Evolutionary conservation across 306 rosid species (phyloP).

Genomic region (Quercus engelmannii): DNA sequence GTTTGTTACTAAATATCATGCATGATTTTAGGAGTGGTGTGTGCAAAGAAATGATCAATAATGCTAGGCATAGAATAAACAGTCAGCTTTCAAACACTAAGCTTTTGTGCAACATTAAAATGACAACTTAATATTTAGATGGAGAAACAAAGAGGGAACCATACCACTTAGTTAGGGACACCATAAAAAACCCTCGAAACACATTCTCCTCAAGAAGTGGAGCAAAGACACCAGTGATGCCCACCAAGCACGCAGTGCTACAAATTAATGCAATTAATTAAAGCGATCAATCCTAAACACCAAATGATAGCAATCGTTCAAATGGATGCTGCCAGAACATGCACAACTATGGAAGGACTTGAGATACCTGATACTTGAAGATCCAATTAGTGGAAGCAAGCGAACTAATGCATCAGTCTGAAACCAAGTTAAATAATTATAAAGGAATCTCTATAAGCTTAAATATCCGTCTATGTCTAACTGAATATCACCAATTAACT

Average conservation of each 20-base stretch:
- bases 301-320: not conserved
- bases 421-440: conserved; percentile 35
- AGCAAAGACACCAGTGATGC: conserved; percentile 86
- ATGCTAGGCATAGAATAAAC: not conserved
- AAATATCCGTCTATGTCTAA: not conserved
- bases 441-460: conserved; percentile 12
- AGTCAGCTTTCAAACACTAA: not conserved
- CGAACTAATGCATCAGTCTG: conserved; percentile 94
- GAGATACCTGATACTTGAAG: conserved; percentile 77
- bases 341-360: not conserved
- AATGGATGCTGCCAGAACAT: not conserved
- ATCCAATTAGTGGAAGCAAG: conserved; percentile 91
- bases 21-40: not conserved
- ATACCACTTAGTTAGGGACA: conserved; percentile 93
- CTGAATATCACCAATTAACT: not conserved
- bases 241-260: conserved; percentile 92
- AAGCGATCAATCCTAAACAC: not conserved
- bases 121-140: not conserved
- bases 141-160: not conserved
- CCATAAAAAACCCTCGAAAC: conserved; percentile 88
- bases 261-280: conserved; percentile 23
- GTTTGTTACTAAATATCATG: not conserved
- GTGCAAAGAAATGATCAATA: not conserved
- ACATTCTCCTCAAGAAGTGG: conserved; percentile 94
- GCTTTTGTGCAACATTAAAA: not conserved